Evolutionary conservation across 805 yeast species (phyloP).

Genomic region (Vanderwaltozyma verrucispora): DNA sequence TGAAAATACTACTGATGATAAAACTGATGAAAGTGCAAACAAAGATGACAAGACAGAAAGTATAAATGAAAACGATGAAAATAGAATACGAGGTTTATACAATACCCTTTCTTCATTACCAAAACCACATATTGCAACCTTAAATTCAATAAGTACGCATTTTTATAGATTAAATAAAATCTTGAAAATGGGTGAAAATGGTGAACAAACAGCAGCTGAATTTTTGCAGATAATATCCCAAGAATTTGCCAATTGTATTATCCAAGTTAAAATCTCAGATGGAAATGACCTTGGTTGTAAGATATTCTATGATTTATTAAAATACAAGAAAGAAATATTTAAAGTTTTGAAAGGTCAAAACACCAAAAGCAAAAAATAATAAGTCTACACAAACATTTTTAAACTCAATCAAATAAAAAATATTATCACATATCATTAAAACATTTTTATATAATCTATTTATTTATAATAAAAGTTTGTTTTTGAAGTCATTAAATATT

Average conservation of each 20-base stretch:
- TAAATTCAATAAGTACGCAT: slow-evolving; percentile 73
- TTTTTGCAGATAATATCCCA: slow-evolving; percentile 43
- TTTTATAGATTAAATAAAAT: slow-evolving; percentile 52
- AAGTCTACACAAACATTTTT: too few relatives aligned
- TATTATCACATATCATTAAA: background rate
- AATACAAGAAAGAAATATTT: slow-evolving; percentile 52
- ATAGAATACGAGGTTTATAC: slow-evolving; percentile 51
- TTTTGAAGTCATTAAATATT: background rate
- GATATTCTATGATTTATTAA: slow-evolving; percentile 52
- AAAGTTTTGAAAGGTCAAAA: slow-evolving; percentile 40
- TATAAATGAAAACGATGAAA: slow-evolving; percentile 13
- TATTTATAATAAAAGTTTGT: background rate
- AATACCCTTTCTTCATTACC: slow-evolving; percentile 59
- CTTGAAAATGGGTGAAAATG: slow-evolving; percentile 35
- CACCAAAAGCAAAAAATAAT: slow-evolving; percentile 1
- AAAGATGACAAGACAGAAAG: background rate
- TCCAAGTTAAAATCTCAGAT: slow-evolving; percentile 36
- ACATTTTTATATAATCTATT: background rate
- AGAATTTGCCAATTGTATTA: slow-evolving; percentile 54
- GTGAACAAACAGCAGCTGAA: slow-evolving; percentile 28
- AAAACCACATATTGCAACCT: slow-evolving; percentile 62
- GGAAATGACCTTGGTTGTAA: slow-evolving; percentile 49
- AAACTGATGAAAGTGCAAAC: background rate
- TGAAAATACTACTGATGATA: background rate
- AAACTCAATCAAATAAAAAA: too few relatives aligned